These are phyloP conservation scores for Xylariaceae sp. DNA, from an alignment of 2,329 filamentous ascomycete species.

Conservation along the genomic window DNA sequence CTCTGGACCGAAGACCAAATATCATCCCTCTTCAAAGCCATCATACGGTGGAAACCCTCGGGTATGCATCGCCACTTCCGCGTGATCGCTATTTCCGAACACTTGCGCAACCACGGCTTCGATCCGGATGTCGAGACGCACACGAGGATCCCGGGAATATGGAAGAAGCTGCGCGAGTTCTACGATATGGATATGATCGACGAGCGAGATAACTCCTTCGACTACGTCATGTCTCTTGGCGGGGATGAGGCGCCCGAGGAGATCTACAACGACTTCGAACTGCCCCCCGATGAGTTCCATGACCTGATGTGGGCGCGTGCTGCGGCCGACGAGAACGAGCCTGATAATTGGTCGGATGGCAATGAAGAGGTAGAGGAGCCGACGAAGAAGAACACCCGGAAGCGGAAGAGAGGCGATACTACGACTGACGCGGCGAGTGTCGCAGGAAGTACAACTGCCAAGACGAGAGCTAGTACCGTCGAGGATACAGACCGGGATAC, in stretches of 20 bases:
- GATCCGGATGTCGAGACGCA: constrained; percentile 69
- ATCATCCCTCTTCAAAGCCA: constrained; percentile 85
- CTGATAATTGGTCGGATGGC: constrained; percentile 48
- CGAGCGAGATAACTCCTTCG: constrained; percentile 68
- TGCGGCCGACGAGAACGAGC: constrained; percentile 46
- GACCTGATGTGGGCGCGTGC: constrained; percentile 47
- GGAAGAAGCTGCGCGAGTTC: constrained; percentile 77
- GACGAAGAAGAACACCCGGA: constrained; percentile 33
- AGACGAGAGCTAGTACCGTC: constrained; percentile 46
- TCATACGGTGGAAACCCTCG: constrained; percentile 95
- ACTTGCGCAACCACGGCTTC: constrained; percentile 76
- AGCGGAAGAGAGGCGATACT: constrained; percentile 45
- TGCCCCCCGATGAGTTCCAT: constrained; percentile 51
- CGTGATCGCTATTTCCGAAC: constrained; percentile 81
- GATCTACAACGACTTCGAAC: constrained; percentile 63
- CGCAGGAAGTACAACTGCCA: constrained; percentile 48
- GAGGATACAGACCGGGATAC: constrained; percentile 51
- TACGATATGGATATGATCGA: constrained; percentile 87
- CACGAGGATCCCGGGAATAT: constrained; percentile 87
- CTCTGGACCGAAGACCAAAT: constrained; percentile 96
- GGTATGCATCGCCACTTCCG: constrained; percentile 94
- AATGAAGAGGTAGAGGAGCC: constrained; percentile 43
- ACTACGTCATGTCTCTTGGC: constrained; percentile 34
- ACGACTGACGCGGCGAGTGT: constrained; percentile 39
- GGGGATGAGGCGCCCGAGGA: constrained; percentile 45